These are phyloP conservation scores for Cerioporus squamosus DNA, from an alignment of 1,284 basidiomycete genomes.

Conservation along the genomic window DNA sequence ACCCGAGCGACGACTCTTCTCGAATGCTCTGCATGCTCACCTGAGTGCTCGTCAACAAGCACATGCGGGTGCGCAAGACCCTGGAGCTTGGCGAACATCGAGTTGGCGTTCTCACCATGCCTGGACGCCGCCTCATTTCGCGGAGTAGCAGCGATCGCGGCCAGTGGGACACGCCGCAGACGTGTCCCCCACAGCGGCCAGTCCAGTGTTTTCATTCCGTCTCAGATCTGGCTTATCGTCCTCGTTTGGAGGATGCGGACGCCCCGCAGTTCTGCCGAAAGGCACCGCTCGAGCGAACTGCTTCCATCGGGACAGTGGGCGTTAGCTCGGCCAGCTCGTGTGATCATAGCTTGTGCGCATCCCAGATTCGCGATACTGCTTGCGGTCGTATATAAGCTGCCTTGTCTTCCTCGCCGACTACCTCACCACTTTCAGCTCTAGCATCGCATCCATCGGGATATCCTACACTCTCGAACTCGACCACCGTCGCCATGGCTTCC, in stretches of 20 bases:
- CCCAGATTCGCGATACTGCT: slow-evolving; percentile 21
- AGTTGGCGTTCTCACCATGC: neutral
- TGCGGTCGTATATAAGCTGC: slow-evolving; percentile 21
- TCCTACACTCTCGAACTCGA: neutral
- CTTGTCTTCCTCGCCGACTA: slow-evolving; percentile 7
- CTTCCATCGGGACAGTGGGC: slow-evolving; percentile 28
- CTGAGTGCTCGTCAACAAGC: neutral
- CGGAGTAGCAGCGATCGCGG: neutral
- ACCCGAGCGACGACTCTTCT: neutral
- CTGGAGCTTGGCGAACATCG: neutral
- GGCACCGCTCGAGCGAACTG: slow-evolving; percentile 21
- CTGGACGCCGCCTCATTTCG: neutral
- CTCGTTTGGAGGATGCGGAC: slow-evolving; percentile 4
- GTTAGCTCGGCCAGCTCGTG: slow-evolving; percentile 28
- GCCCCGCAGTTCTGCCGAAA: slow-evolving; percentile 33
- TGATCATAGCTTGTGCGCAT: slow-evolving; percentile 24
- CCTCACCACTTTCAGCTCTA: slow-evolving; percentile 8
- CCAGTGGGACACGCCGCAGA: neutral
- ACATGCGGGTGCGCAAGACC: neutral
- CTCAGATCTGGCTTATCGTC: slow-evolving; percentile 25
- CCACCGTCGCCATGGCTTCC: slow-evolving; percentile 15
- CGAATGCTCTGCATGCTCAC: neutral
- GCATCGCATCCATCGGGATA: neutral
- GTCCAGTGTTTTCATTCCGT: neutral
- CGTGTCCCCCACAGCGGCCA: neutral